These are phyloP conservation scores for Nannochloropsis oceanica DNA, from an alignment of 108 stramenopile species.

Conservation along the genomic window DNA sequence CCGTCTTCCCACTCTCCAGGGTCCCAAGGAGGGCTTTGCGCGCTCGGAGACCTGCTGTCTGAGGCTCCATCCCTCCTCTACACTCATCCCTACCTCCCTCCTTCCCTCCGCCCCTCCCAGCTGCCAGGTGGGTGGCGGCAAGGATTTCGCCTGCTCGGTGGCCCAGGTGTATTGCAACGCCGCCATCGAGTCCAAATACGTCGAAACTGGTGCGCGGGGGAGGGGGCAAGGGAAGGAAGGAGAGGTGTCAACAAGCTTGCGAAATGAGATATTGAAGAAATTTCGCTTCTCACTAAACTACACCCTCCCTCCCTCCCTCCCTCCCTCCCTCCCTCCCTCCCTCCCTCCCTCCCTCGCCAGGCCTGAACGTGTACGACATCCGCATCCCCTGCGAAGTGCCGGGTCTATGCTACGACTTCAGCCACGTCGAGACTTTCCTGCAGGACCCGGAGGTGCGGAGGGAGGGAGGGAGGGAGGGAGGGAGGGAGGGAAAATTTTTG, in stretches of 20 bases:
- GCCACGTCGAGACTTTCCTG: slow-evolving; percentile 11
- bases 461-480: background rate
- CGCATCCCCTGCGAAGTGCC: slow-evolving; percentile 41
- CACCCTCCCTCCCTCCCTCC: background rate
- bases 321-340: background rate
- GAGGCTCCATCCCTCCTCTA: background rate
- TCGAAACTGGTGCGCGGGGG: background rate
- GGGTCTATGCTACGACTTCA: slow-evolving; percentile 83
- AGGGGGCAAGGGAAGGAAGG: too few relatives aligned
- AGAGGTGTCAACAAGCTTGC: too few relatives aligned
- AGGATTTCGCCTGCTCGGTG: background rate
- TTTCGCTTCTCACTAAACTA: background rate
- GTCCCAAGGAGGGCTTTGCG: too few relatives aligned
- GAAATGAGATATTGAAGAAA: too few relatives aligned
- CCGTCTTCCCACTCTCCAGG: too few relatives aligned
- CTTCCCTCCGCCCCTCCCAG: background rate
- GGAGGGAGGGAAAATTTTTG: background rate
- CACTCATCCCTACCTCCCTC: background rate
- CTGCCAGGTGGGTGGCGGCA: background rate
- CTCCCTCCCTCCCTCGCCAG: slow-evolving; percentile 23
- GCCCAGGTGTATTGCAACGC: background rate
- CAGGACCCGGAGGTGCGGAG: background rate
- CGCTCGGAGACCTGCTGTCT: too few relatives aligned
- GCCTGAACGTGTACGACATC: slow-evolving; percentile 89
- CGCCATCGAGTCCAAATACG: background rate